Evolutionary conservation across 1,284 basidiomycete genomes (phyloP), one percentile per base, ranked within the genome.

Genomic region (Cryptococcus maquisensis): DNA sequence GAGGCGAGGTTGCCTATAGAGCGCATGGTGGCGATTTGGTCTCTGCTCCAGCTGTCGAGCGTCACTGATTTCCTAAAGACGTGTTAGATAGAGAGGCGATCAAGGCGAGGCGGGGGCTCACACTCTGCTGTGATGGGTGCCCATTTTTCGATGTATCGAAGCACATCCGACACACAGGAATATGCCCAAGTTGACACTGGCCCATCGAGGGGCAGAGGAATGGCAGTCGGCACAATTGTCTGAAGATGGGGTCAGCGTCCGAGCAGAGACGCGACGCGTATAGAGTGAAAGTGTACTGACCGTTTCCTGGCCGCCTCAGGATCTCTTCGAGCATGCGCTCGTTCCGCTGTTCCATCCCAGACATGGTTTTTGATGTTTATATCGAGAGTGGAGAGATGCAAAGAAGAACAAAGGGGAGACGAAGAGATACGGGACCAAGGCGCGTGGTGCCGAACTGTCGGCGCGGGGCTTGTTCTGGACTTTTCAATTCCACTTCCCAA

Each of bases 211-310:
- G 32, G 71, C 63, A 3, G 63, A 42, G 0, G 69, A 59, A 49
- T 65, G 66, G 54, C 75, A 77, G 58, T 77, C 75, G 41, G 75
- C 75, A 56, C 75, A 77, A 26, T 43, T 62, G 38, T 72, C 75
- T 76, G 51, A 28, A 26, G 36, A 23, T 18, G n/a, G 36, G 9
- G 44, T 49, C 38, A 54, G 21, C 15, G 9, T 4, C 21, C 16
- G 40, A 45, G 23, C 15, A 52, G 1, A 26, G 10, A 35, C 21
- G 28, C 23, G 20, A 20, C 13, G 35, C 15, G 20, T 20, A 45
- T 50, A 12, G 18, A 21, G 26, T 47, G 24, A 12, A 12, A 9
- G 28, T 8, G 28, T 7, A 60, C 72, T 54, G 46, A 75, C 75
- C 66, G 54, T 77, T 77, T 5, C 75, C 75, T 8, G 75, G 73